These are phyloP conservation scores for Hibiscus tridactylites DNA, from an alignment of 345 rosid species.

Conservation along the genomic window DNA sequence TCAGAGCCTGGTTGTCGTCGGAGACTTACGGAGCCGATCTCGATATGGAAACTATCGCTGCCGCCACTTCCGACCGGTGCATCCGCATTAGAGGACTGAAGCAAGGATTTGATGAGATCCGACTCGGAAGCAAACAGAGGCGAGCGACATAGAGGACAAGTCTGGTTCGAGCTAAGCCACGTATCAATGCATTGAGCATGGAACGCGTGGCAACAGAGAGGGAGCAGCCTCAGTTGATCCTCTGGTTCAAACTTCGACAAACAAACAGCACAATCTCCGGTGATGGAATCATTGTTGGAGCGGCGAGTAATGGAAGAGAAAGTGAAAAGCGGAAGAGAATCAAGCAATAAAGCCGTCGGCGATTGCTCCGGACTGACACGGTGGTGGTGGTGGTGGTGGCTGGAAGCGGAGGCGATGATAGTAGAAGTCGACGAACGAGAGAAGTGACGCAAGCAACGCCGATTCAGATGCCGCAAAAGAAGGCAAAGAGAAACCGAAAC, in stretches of 20 bases:
- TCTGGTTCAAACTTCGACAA: constrained; percentile 62
- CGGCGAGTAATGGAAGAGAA: constrained; percentile 64
- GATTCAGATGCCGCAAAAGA: constrained; percentile 66
- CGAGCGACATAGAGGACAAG: constrained; percentile 93
- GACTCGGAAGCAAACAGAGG: constrained; percentile 57
- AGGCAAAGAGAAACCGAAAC: constrained; percentile 63
- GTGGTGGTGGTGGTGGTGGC: constrained; percentile 2
- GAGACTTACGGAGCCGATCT: constrained; percentile 85
- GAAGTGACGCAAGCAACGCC: constrained; percentile 36
- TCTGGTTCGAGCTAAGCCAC: constrained; percentile 63
- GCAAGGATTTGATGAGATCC: constrained; percentile 43
- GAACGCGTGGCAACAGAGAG: constrained; percentile 88
- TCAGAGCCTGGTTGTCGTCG: constrained; percentile 26
- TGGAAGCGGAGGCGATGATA: neutral
- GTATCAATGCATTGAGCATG: constrained; percentile 72
- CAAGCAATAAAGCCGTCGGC: constrained; percentile 27
- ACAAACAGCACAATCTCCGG: constrained; percentile 82
- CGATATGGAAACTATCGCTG: constrained; percentile 63
- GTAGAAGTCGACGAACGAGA: constrained; percentile 21
- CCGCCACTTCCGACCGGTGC: constrained; percentile 1
- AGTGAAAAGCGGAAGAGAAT: constrained; percentile 73
- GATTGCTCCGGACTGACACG: constrained; percentile 47
- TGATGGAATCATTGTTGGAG: constrained; percentile 21
- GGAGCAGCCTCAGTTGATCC: constrained; percentile 79
- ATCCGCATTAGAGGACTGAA: constrained; percentile 13